phyloP scores from a whole-genome alignment of 768 basidiomycete genomes.

The Tulasnella sp. region DNA sequence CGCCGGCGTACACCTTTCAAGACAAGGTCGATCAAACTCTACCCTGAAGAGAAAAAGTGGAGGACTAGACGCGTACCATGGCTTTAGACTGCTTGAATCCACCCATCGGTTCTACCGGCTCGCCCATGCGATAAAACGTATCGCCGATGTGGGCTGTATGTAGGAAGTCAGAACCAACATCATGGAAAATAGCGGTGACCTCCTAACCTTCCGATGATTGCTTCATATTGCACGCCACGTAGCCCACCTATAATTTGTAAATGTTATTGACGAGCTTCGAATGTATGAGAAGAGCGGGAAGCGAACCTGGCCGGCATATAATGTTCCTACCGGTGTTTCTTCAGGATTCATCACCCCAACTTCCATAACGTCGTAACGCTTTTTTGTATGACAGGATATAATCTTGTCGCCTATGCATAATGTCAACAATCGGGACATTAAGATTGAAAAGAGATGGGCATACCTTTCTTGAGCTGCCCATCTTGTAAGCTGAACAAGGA shows the following conservation, averaged over 20 bases:
- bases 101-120: conserved; percentile 73
- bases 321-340: conserved; percentile 64
- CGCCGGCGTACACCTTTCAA: conserved; percentile 81
- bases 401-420: conserved; percentile 74
- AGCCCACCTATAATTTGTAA: conserved; percentile 22
- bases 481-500: conserved; percentile 79
- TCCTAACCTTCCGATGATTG: conserved; percentile 80
- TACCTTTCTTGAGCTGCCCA: conserved; percentile 79
- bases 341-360: conserved; percentile 88
- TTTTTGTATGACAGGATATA: conserved; percentile 74
- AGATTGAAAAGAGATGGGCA: not conserved
- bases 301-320: conserved; percentile 79
- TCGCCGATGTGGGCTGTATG: conserved; percentile 86
- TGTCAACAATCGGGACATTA: not conserved
- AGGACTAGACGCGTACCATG: conserved; percentile 60
- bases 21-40: not conserved
- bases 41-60: not conserved
- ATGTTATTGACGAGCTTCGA: not conserved
- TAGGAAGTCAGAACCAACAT: not conserved
- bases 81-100: conserved; percentile 90
- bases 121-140: conserved; percentile 74
- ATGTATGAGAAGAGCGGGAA: conserved; percentile 45
- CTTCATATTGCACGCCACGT: conserved; percentile 90
- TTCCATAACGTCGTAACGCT: conserved; percentile 84
- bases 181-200: not conserved